These are phyloP conservation scores for Mucuna pruriens DNA, from an alignment of 306 rosid species.

Conservation along the genomic window DNA sequence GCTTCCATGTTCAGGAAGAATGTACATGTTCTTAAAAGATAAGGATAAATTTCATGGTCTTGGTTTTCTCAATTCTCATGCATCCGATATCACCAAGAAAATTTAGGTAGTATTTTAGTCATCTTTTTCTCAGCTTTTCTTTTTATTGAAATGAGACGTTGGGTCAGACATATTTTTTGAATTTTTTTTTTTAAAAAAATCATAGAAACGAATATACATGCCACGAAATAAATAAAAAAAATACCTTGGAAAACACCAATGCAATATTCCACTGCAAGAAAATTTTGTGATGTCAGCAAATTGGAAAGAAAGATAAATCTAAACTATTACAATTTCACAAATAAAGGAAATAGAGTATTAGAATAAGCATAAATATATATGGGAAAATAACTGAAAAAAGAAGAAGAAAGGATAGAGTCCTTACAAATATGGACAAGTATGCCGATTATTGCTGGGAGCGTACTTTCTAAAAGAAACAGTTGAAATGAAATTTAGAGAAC, in stretches of 20 bases:
- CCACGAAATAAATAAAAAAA: neutral
- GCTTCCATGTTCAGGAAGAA: too few species aligned
- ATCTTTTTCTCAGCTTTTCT: too few species aligned
- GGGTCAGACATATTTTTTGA: too few species aligned
- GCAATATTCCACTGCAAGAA: neutral
- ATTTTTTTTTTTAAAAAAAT: too few species aligned
- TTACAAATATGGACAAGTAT: neutral
- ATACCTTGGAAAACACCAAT: neutral
- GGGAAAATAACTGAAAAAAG: neutral
- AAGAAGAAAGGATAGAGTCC: neutral
- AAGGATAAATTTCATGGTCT: too few species aligned
- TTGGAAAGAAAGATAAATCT: neutral
- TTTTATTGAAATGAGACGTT: too few species aligned
- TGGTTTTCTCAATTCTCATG: too few species aligned
- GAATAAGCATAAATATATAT: neutral
- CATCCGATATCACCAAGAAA: too few species aligned
- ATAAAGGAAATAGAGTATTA: neutral
- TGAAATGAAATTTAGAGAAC: neutral
- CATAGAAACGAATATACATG: neutral
- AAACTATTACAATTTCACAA: neutral
- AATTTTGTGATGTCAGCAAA: neutral
- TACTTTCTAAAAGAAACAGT: neutral
- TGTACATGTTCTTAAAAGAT: too few species aligned
- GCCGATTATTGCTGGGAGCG: rapidly evolving
- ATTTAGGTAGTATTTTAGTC: too few species aligned